Conservation (phyloP, 179 eudicot genomes). For the Spinacia oleracea region DNA sequence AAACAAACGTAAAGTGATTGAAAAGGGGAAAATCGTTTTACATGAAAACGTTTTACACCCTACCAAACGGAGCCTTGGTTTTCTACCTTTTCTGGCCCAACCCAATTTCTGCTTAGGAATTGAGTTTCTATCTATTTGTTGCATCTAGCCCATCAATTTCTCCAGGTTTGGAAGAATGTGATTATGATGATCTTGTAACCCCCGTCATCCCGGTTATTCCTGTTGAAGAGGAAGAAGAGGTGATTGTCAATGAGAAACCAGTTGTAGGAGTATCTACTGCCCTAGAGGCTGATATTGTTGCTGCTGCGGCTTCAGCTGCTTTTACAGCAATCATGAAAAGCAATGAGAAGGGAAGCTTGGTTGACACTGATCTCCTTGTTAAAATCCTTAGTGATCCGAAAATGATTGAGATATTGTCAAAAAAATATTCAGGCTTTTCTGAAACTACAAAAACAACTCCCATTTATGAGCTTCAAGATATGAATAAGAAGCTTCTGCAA, state of each 20-base stretch:
- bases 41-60: too few species aligned
- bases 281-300: conserved; percentile 41
- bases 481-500: neutral
- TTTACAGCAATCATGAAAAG: conserved; percentile 41
- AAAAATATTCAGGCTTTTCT: conserved; percentile 14
- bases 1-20: too few species aligned
- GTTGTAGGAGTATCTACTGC: conserved; percentile 26
- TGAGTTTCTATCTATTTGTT: conserved; percentile 8
- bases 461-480: conserved; percentile 14
- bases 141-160: conserved; percentile 40
- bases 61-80: too few species aligned
- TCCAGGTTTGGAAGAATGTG: conserved; percentile 27
- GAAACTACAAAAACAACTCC: neutral
- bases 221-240: conserved; percentile 43
- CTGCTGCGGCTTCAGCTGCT: conserved; percentile 53
- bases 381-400: conserved; percentile 50
- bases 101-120: neutral
- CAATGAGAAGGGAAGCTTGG: conserved; percentile 43
- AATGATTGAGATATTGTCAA: conserved; percentile 36
- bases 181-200: conserved; percentile 36
- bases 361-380: conserved; percentile 53
- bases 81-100: too few species aligned
- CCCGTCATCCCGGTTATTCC: conserved; percentile 53
- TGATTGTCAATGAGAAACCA: conserved; percentile 26
- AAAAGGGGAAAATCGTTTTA: too few species aligned